Evolutionary conservation across 345 rosid species (phyloP).

Genomic region (Salix purpurea): DNA sequence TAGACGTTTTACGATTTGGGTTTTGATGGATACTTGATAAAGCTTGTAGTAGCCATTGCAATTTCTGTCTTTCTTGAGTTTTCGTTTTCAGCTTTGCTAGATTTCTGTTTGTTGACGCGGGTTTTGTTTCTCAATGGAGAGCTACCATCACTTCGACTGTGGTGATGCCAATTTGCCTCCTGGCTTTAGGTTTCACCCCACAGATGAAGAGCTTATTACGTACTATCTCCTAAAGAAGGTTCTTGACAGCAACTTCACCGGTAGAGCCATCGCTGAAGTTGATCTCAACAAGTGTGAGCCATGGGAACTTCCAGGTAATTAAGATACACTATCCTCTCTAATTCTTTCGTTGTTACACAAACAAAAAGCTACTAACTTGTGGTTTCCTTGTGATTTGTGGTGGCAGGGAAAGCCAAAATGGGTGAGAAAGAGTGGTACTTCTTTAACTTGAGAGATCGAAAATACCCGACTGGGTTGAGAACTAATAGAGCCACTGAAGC

Average conservation of each 20-base stretch:
- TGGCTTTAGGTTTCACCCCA: constrained; percentile 91
- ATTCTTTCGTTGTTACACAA: neutral
- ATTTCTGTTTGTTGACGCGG: neutral
- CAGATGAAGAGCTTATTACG: constrained; percentile 93
- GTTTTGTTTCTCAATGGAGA: constrained; percentile 37
- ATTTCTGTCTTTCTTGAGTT: neutral
- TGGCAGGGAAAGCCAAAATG: constrained; percentile 80
- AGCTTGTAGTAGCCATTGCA: too few relatives aligned
- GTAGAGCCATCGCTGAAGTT: constrained; percentile 77
- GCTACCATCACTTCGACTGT: constrained; percentile 39
- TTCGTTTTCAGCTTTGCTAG: neutral
- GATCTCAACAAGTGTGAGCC: constrained; percentile 97
- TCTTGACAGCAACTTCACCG: constrained; percentile 62
- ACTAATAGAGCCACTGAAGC: constrained; percentile 95
- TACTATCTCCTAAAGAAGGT: constrained; percentile 80
- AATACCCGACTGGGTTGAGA: constrained; percentile 91
- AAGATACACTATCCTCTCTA: neutral
- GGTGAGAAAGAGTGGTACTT: constrained; percentile 98
- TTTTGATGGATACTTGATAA: neutral
- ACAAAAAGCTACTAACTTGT: neutral
- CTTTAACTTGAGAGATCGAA: constrained; percentile 73
- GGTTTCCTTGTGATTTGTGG: neutral
- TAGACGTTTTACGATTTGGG: neutral
- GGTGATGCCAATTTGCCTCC: constrained; percentile 63
- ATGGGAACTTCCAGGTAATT: constrained; percentile 91